phyloP scores from a whole-genome alignment of 805 yeast genomes.

The Phaffomyces antillensis region DNA sequence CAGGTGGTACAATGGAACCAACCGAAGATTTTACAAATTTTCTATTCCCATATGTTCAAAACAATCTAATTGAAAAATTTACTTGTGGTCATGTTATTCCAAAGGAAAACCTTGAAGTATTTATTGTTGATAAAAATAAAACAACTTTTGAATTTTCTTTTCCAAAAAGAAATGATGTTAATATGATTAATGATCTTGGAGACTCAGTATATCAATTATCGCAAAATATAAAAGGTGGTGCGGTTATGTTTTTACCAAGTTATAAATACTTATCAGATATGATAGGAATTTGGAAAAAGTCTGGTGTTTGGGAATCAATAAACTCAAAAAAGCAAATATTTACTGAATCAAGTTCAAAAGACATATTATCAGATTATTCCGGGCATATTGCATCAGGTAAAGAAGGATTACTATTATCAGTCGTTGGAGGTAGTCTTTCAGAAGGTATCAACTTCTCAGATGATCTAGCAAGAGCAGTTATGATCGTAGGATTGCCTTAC shows the following conservation, averaged over 20 bases:
- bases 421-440: constrained; percentile 87
- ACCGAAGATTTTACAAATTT: constrained; percentile 59
- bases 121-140: constrained; percentile 33
- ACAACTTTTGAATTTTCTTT: constrained; percentile 58
- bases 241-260: constrained; percentile 81
- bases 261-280: constrained; percentile 61
- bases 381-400: constrained; percentile 27
- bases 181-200: constrained; percentile 47
- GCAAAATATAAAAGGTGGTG: constrained; percentile 56
- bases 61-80: constrained; percentile 40
- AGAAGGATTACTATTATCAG: constrained; percentile 73
- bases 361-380: constrained; percentile 45
- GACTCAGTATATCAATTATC: constrained; percentile 35
- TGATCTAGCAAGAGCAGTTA: constrained; percentile 77
- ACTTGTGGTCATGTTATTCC: constrained; percentile 86
- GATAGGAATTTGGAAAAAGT: constrained; percentile 42
- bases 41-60: constrained; percentile 52
- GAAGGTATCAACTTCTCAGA: constrained; percentile 93
- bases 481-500: constrained; percentile 84
- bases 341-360: constrained; percentile 49
- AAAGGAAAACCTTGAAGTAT: constrained; percentile 53
- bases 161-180: constrained; percentile 43
- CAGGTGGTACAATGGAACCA: constrained; percentile 97
- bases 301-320: constrained; percentile 26
- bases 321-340: constrained; percentile 41